Evolutionary conservation across 2,329 filamentous ascomycete genomes (phyloP), one percentile per base, ranked within the genome.

Genomic region (Plenodomus tracheiphilus): DNA sequence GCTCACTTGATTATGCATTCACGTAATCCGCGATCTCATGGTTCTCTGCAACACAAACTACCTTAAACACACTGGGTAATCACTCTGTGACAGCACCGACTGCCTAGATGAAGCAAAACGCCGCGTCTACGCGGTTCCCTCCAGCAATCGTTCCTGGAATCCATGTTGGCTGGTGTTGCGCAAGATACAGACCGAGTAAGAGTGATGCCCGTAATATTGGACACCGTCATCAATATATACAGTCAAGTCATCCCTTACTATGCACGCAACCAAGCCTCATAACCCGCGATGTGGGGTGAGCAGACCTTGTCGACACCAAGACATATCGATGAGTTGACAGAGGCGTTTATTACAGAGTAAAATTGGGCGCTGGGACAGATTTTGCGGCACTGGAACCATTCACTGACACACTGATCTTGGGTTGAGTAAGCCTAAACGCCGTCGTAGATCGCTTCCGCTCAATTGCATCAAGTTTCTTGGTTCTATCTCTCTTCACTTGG

Each of bases 131-230:
- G 75, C 74, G 21, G 87, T 90, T 54, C 85, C 85, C 0, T 74
- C 79, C 16, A 87, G 84, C 55, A 85, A 84, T 59, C 79, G 84
- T 19, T 89, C 86, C 65, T 91, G 88, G 87, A 91, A 91, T 65
- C 77, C 87, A 59, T 87, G 85, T 36, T 91, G 87, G 87, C 74
- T 91, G 39, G 84, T 87, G 25, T 73, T 91, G 9, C 74, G 74
- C 36, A 89, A 88, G 69, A 84, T 89, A 42, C 76, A 79, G 18
- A 81, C 83, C 47, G 84, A 86, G 85, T 86, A 74, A 70, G 82
- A 5, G 22, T 25, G 10, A 6, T 25, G 22, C 10, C 10, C 22
- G 10, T 10, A n/a, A n/a, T n/a, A n/a, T n/a, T n/a, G n/a, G n/a
- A n/a, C n/a, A n/a, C n/a, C n/a, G n/a, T n/a, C n/a, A n/a, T n/a